Evolutionary conservation across 306 rosid genomes (phyloP), one percentile per base, ranked within the genome.

Genomic region (Dryas alaskensis): DNA sequence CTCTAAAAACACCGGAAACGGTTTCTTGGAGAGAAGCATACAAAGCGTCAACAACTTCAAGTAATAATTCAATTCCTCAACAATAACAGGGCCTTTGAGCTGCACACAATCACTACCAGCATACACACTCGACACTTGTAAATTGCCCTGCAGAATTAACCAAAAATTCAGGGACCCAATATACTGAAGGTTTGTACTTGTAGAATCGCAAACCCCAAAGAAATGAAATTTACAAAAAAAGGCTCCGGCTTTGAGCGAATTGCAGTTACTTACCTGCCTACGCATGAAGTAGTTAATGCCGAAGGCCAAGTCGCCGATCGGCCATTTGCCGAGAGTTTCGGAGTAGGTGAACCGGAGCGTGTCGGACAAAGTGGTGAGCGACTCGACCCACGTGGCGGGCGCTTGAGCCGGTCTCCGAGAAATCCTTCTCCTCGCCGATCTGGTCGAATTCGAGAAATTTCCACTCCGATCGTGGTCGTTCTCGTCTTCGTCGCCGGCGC

Each of bases 261-360:
- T 58, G 13, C 57, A 72, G 59, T 8, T 58, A 27, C 57, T 25
- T 14, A 89, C 99, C 99, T 94, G 99, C 84, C 93, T 84, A 69
- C 95, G 87, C 86, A 94, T 92, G 69, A 89, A 85, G 81, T 89
- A 94, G 73, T 94, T 94, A 80, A 94, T 92, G 27, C 99, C 99
- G 48, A 94, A 94, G 49, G 99, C 99, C 89, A 94, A 87, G 79
- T 94, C 99, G 43, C 99, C 97, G 75, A 94, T 94, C 65, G 97
- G 97, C 99, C 99, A 94, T 72, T 91, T 94, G 1, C 97, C 97
- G 25, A 94, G 78, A 9, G 99, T 94, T 74, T 94, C 97, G 0
- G 99, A 81, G 70, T 94, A 92, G 4, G 97, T 94, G 55, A 87
- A 94, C 80, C 99, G 82, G 63, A 94, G 80, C 53, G 99, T 94